A percentile compares a stretch with the other conserved stretches of the same genome.
Evolutionary conservation across 345 rosid species (phyloP).

Genomic region (Ceriops tagal): DNA sequence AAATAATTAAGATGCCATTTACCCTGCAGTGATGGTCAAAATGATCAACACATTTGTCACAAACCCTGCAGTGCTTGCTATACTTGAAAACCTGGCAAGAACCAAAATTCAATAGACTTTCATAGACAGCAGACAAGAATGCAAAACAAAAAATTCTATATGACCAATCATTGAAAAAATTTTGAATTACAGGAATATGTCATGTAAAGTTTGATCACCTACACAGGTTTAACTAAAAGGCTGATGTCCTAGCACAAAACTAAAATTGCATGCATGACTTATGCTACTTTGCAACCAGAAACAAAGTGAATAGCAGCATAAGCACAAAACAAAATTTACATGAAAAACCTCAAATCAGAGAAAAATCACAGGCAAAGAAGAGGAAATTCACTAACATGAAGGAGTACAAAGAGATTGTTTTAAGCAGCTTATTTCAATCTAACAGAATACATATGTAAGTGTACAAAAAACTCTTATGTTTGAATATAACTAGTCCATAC

Average conservation of each 20-base stretch:
- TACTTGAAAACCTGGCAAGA: constrained; percentile 78
- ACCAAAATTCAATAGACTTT: constrained; percentile 3
- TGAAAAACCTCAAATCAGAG: too few relatives aligned
- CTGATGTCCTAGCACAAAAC: background rate
- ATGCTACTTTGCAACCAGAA: background rate
- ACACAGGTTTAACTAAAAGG: background rate
- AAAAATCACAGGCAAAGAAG: too few relatives aligned
- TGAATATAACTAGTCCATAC: too few relatives aligned
- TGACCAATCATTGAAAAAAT: background rate
- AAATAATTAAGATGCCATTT: constrained; percentile 16
- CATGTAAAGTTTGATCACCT: background rate
- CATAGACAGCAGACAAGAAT: background rate
- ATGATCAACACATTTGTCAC: constrained; percentile 88
- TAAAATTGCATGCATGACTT: background rate
- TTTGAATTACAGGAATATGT: too few relatives aligned
- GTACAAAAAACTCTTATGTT: too few relatives aligned
- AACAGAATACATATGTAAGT: too few relatives aligned
- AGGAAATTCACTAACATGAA: too few relatives aligned
- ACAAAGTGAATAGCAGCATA: too few relatives aligned
- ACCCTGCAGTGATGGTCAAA: constrained; percentile 99
- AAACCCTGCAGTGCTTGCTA: constrained; percentile 98
- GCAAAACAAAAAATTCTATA: background rate
- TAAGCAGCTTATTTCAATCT: too few relatives aligned
- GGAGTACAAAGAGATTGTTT: too few relatives aligned
- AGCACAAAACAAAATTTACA: too few relatives aligned